Base-by-base conservation (phyloP, 148 eudicot species). In the Diospyros lotus region DNA sequence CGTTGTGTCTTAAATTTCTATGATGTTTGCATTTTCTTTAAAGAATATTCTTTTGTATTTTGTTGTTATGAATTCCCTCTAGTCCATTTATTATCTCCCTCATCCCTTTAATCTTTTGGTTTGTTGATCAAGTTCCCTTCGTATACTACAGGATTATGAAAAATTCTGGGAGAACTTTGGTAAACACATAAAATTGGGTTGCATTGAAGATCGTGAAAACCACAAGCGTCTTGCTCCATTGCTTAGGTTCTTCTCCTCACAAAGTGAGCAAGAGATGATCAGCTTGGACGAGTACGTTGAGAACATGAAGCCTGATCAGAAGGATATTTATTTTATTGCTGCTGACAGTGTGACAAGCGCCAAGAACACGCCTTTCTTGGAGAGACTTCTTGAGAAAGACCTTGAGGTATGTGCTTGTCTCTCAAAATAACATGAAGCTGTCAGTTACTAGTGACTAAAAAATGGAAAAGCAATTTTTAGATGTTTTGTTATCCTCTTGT, bases 201-300 rank as follows among this genome's bases (percentile, higher is more conserved):
- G 97, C 84, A 87, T 95, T 71, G 99, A 95, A 64, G 99, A 95
- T 78, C 86, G 86, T 51, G 90, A 88, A 60, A 95, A 95, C 80
- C 99, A 95, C 88, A 90, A 95, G 73, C 94, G 94, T 64, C 75
- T 95, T 77, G 99, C 94, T 79, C 99, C 99, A n/a, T 65, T 95
- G 84, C 85, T 95, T 43, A 82, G 99, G 63, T 95, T 95, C 76
- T 89, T 89, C 80, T 95, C 99, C 45, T 95, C 99, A 40, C 97
- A 90, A 76, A 90, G 96, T 82, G 97, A 92, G 56, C 72, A 89
- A 52, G 88, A 87, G 62, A 76, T 93, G 90, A 95, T 92, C 82
- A 89, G 99, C 90, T 82, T 95, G 88, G 99, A 95, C 45, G 97
- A 92, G 76, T 95, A 92, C 78, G 87, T 92, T 61, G 91, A 88